phyloP scores from a whole-genome alignment of 768 basidiomycete genomes.

The Termitomyces eurrhizus region DNA sequence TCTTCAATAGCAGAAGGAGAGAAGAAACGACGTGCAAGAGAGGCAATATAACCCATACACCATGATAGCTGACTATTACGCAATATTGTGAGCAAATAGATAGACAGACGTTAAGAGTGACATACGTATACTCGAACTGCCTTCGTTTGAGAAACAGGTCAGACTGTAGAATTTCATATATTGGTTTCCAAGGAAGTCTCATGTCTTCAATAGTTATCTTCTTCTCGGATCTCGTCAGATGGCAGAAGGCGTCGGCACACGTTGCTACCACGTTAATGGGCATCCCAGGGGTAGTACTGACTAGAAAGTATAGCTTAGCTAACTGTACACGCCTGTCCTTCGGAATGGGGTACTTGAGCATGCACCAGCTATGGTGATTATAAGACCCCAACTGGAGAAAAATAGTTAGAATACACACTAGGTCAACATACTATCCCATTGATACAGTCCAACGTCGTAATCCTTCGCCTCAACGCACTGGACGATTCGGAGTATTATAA shows the following conservation, averaged over 20 bases:
- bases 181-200: slow-evolving; percentile 78
- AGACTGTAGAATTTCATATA: slow-evolving; percentile 63
- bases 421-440: slow-evolving; percentile 76
- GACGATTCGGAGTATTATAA: slow-evolving; percentile 60
- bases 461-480: slow-evolving; percentile 80
- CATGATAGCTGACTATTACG: slow-evolving; percentile 61
- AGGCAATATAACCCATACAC: slow-evolving; percentile 72
- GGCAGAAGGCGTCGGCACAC: slow-evolving; percentile 59
- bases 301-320: slow-evolving; percentile 74
- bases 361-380: slow-evolving; percentile 55
- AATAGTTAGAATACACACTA: slow-evolving; percentile 46
- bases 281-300: slow-evolving; percentile 76
- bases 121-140: slow-evolving; percentile 77
- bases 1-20: slow-evolving; percentile 83
- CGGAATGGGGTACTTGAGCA: slow-evolving; percentile 85
- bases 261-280: slow-evolving; percentile 63
- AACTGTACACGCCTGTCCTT: slow-evolving; percentile 71
- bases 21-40: slow-evolving; percentile 75
- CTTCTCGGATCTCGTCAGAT: slow-evolving; percentile 63
- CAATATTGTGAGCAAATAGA: slow-evolving; percentile 6
- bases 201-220: slow-evolving; percentile 76
- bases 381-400: slow-evolving; percentile 7
- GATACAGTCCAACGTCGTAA: slow-evolving; percentile 74
- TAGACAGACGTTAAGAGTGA: slow-evolving; percentile 7
- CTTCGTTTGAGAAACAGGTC: slow-evolving; percentile 76